These are phyloP conservation scores for Pichia sp. DNA, from an alignment of 1,139 yeast genomes.

Conservation along the genomic window DNA sequence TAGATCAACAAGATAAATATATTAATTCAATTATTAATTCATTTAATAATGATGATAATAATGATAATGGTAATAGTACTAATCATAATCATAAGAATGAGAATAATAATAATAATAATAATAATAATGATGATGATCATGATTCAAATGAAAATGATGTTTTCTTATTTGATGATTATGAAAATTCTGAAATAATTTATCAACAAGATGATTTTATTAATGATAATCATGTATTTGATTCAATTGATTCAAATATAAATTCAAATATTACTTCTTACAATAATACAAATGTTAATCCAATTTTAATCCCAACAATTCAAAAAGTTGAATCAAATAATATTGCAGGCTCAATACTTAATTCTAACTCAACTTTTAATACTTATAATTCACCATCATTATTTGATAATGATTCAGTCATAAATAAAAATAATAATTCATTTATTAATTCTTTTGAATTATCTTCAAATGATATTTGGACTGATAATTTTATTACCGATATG, in stretches of 20 bases:
- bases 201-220: neutral
- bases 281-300: conserved; percentile 14
- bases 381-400: conserved; percentile 13
- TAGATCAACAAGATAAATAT: conserved; percentile 12
- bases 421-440: conserved; percentile 9
- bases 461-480: conserved; percentile 8
- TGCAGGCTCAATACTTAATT: conserved; percentile 4
- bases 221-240: neutral
- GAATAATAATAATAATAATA: conserved; percentile 7
- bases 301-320: conserved; percentile 11
- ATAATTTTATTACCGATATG: conserved; percentile 6
- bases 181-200: neutral
- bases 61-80: conserved; percentile 9
- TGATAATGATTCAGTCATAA: conserved; percentile 6
- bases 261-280: neutral
- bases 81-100: conserved; percentile 22
- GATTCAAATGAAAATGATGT: conserved; percentile 19
- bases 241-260: neutral
- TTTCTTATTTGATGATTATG: conserved; percentile 27
- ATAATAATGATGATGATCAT: no score
- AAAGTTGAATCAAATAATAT: conserved; percentile 2
- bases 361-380: conserved; percentile 5
- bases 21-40: conserved; percentile 13
- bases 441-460: conserved; percentile 13
- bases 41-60: neutral